phyloP scores from a whole-genome alignment of 495 filamentous ascomycete genomes.

The Annulohypoxylon nitens region DNA sequence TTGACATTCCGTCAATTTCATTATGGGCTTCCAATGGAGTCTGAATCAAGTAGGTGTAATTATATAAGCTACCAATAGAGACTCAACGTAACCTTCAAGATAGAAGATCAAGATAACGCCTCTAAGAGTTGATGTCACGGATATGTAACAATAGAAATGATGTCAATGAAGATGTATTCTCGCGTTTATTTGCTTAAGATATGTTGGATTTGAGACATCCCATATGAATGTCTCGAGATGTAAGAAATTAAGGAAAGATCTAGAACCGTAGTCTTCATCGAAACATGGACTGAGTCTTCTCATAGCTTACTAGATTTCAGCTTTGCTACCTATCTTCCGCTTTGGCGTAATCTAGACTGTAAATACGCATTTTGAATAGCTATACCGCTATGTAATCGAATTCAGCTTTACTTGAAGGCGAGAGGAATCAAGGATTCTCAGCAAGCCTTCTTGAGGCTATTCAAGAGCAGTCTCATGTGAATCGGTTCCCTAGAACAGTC shows the following conservation, averaged over 20 bases:
- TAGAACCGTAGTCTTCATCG: neutral
- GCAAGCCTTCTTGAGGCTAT: neutral
- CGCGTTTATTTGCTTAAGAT: neutral
- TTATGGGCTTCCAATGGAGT: constrained; percentile 11
- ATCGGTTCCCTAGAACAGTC: neutral
- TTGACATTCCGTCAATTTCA: constrained; percentile 18
- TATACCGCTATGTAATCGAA: neutral
- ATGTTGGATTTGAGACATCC: neutral
- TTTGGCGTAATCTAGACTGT: neutral
- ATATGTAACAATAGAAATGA: neutral
- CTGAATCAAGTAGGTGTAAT: constrained; percentile 25
- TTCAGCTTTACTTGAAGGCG: neutral
- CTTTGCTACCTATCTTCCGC: neutral
- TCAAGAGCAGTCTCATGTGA: neutral
- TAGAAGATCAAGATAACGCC: neutral
- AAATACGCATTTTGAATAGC: neutral
- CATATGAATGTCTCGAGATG: neutral
- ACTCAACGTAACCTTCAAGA: neutral
- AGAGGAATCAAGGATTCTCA: neutral
- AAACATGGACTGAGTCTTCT: neutral
- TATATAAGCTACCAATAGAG: constrained; percentile 1
- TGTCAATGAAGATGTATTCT: neutral
- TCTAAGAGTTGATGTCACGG: neutral
- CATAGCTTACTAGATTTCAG: constrained; percentile 1
- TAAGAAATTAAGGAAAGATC: neutral